Conservation (phyloP, 495 filamentous ascomycete genomes). For the Xylaria sp. region DNA sequence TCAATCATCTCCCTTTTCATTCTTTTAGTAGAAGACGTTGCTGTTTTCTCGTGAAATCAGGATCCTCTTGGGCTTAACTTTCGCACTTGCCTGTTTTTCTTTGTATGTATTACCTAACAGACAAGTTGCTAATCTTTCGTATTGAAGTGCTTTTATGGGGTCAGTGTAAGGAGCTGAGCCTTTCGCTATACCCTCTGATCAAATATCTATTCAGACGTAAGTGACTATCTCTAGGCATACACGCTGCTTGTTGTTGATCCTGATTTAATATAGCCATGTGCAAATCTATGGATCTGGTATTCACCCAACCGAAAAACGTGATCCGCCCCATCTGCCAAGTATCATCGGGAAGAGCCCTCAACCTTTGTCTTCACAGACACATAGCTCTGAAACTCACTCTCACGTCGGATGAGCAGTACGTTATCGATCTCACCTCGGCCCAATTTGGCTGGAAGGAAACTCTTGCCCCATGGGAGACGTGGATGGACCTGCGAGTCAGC, state of each 20-base stretch:
- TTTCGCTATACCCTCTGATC: constrained; percentile 5
- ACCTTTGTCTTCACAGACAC: constrained; percentile 13
- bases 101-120: neutral
- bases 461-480: constrained; percentile 16
- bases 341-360: constrained; percentile 9
- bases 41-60: neutral
- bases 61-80: neutral
- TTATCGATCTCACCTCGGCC: constrained; percentile 16
- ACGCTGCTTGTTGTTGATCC: neutral
- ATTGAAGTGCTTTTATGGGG: constrained; percentile 15
- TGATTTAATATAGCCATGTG: constrained; percentile 15
- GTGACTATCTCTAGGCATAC: neutral
- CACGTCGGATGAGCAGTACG: constrained; percentile 5
- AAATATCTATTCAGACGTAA: constrained; percentile 21
- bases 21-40: neutral
- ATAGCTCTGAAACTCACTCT: constrained; percentile 1
- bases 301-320: constrained; percentile 6
- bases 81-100: neutral
- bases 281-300: neutral
- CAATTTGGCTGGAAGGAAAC: constrained; percentile 23
- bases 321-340: constrained; percentile 14
- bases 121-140: neutral
- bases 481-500: neutral
- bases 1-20: neutral
- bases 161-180: constrained; percentile 5